Evolutionary conservation across 1,284 basidiomycete species (phyloP), one percentile per base, ranked within the genome.

Genomic region (Heterobasidion occidentale): DNA sequence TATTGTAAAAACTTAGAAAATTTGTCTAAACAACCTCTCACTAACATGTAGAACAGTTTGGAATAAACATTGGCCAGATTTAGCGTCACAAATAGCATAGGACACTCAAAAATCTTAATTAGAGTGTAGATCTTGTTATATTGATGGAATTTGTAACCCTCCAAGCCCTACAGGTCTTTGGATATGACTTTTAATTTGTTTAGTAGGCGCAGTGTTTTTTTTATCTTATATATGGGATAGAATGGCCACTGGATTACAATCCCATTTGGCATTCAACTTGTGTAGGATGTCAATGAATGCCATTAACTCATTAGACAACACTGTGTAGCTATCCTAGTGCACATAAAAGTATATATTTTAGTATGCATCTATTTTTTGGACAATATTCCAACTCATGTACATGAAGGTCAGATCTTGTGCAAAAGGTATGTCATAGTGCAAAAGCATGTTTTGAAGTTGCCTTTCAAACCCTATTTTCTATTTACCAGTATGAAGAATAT

Each of bases 81-180:
- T 14, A 67, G 17, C 0, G 64, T 68, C 0, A 69, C 44, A 47
- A 62, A 69, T n/a, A 68, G 57, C 9, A 60, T 63, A 0, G 67
- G 68, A 7, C 62, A 45, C 0, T 67, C 63, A 12, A 54, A 27
- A 2, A 45, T 27, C 2, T 60, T 58, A 35, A 67, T 62, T 7
- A 68, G n/a, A 0, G 34, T 61, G 0, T 61, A 48, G 15, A 57
- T 56, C 14, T 60, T 50, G 45, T 61, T 62, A 0, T 58, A 20
- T 38, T 51, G 35, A 12, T 19, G 15, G 6, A 46, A 1, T 15
- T 51, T 53, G 12, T 38, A 35, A 1, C 51, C 58, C 19, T 49
- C 51, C 3, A 52, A 54, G 2, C 58, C 58, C 7, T 20, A 9
- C n/a, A 56, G n/a, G 14, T 53, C 51, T 34, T 50, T 52, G 9